A percentile compares a stretch with the other conserved stretches of the same genome.
These are phyloP conservation scores for Daedaleopsis sinensis DNA, from an alignment of 768 basidiomycete genomes.

Conservation along the genomic window DNA sequence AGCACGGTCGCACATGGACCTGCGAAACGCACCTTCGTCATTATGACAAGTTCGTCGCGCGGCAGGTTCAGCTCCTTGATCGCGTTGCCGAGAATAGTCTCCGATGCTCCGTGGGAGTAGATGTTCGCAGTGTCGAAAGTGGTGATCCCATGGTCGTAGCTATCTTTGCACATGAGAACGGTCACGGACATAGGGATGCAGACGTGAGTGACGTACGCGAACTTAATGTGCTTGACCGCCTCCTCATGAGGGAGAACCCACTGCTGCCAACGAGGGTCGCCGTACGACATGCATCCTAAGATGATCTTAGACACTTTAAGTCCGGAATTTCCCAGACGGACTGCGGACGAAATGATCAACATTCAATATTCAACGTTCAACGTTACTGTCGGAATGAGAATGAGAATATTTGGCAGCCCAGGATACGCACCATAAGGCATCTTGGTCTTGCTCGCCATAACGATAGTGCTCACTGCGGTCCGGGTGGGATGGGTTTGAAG, in stretches of 20 bases:
- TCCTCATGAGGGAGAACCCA: constrained; percentile 44
- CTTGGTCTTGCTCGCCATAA: background rate
- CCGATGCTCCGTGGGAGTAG: constrained; percentile 44
- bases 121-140: constrained; percentile 40
- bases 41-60: constrained; percentile 46
- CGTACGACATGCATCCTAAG: constrained; percentile 35
- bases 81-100: constrained; percentile 48
- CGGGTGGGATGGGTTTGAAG: no score
- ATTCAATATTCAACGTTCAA: no score
- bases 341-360: no score
- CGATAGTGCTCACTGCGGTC: background rate
- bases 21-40: constrained; percentile 44
- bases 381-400: no score
- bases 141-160: constrained; percentile 42
- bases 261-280: constrained; percentile 31
- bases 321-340: constrained; percentile 47
- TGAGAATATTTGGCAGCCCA: background rate
- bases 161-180: background rate
- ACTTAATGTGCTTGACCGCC: constrained; percentile 40
- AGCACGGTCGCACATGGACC: no score
- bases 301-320: constrained; percentile 45
- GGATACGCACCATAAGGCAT: constrained; percentile 16
- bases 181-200: background rate
- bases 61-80: constrained; percentile 46
- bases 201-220: constrained; percentile 33